phyloP scores from a whole-genome alignment of 2,329 filamentous ascomycete species.

The Metarhizium brunneum region DNA sequence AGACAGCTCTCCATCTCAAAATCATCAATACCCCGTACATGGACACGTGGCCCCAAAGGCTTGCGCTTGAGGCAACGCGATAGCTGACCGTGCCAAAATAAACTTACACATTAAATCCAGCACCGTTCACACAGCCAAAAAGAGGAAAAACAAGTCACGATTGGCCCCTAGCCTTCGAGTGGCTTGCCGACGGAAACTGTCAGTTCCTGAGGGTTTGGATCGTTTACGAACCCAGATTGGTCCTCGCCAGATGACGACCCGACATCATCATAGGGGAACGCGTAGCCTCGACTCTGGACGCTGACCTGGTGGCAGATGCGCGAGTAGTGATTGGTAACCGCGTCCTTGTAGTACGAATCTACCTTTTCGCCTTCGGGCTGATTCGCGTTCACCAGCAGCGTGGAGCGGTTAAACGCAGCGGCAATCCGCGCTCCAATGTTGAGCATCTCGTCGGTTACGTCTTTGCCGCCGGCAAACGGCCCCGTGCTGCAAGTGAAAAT shows the following conservation, averaged over 20 bases:
- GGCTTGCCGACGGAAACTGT: slow-evolving; percentile 45
- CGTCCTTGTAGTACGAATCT: slow-evolving; percentile 41
- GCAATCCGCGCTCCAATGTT: slow-evolving; percentile 65
- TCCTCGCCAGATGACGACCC: slow-evolving; percentile 42
- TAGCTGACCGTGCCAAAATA: background rate
- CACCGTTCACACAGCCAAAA: background rate
- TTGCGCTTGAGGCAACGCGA: background rate
- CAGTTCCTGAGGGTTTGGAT: slow-evolving; percentile 43
- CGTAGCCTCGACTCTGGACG: slow-evolving; percentile 53
- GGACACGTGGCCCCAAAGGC: background rate
- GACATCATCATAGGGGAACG: slow-evolving; percentile 66
- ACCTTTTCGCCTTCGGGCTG: slow-evolving; percentile 44
- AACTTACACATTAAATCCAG: background rate
- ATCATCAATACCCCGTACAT: background rate
- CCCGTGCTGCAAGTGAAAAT: slow-evolving; percentile 47
- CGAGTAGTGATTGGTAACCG: slow-evolving; percentile 57
- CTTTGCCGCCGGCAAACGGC: slow-evolving; percentile 39
- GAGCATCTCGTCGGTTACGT: slow-evolving; percentile 36
- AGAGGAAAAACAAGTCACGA: background rate
- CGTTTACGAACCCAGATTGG: slow-evolving; percentile 54
- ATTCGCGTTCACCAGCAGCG: slow-evolving; percentile 43
- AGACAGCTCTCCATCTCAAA: background rate
- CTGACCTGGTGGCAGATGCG: slow-evolving; percentile 54
- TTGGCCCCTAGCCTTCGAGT: slow-evolving; percentile 6
- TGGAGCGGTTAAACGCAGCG: slow-evolving; percentile 67